These are phyloP conservation scores for Ascobolus immersus DNA, from an alignment of 495 filamentous ascomycete genomes.

Conservation along the genomic window DNA sequence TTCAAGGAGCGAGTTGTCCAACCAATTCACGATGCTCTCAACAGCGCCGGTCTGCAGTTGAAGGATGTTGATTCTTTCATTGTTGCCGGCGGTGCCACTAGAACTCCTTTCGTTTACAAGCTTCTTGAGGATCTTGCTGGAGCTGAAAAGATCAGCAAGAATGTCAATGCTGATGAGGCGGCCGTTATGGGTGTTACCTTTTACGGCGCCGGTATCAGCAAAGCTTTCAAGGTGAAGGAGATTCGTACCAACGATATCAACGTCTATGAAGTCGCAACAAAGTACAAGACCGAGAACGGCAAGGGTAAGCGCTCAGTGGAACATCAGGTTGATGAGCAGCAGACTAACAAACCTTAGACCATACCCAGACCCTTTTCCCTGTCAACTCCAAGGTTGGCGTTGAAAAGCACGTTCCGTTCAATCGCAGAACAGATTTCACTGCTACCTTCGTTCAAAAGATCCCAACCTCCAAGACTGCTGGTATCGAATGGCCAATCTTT, in stretches of 20 bases:
- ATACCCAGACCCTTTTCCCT: slow-evolving; percentile 41
- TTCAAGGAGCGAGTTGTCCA: slow-evolving; percentile 40
- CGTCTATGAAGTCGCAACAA: slow-evolving; percentile 43
- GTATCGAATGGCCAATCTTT: slow-evolving; percentile 26
- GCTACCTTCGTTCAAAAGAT: slow-evolving; percentile 55
- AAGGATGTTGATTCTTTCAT: slow-evolving; percentile 71
- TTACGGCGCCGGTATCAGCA: slow-evolving; percentile 70
- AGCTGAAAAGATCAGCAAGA: slow-evolving; percentile 58
- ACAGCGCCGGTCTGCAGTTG: slow-evolving; percentile 42
- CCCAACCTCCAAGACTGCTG: slow-evolving; percentile 18
- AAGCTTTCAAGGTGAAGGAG: slow-evolving; percentile 91
- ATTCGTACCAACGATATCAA: slow-evolving; percentile 56
- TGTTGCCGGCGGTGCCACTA: slow-evolving; percentile 68
- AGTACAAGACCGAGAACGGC: slow-evolving; percentile 22
- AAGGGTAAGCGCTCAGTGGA: slow-evolving; percentile 9
- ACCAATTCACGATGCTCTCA: slow-evolving; percentile 50
- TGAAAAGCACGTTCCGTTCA: slow-evolving; percentile 69
- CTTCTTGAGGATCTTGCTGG: slow-evolving; percentile 44
- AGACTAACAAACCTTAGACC: slow-evolving; percentile 35
- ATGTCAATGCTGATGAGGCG: slow-evolving; percentile 91
- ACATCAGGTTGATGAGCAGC: slow-evolving; percentile 7
- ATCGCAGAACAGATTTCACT: slow-evolving; percentile 62
- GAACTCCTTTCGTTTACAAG: slow-evolving; percentile 86
- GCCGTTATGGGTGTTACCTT: slow-evolving; percentile 94
- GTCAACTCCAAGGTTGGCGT: slow-evolving; percentile 48